These are phyloP conservation scores for Arabis hirsuta DNA, from an alignment of 345 rosid genomes.

Conservation along the genomic window DNA sequence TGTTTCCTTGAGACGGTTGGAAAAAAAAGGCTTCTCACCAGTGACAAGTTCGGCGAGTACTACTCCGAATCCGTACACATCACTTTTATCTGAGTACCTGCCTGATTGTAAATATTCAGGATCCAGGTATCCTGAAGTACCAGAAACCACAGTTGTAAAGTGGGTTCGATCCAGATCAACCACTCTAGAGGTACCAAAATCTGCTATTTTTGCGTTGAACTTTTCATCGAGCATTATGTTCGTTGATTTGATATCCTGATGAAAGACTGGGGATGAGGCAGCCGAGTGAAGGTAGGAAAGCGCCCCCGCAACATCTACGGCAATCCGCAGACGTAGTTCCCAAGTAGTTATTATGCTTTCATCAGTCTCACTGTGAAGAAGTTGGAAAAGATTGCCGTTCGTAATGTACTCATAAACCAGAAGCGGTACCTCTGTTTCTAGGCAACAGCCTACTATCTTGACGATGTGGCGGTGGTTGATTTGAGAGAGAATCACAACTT, in stretches of 20 bases:
- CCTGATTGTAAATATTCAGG: conserved; percentile 13
- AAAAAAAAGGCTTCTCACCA: conserved; percentile 12
- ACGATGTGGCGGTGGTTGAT: conserved; percentile 46
- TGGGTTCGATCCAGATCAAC: conserved; percentile 25
- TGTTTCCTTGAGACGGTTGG: neutral
- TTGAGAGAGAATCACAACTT: conserved; percentile 42
- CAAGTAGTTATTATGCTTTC: neutral
- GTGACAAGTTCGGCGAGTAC: conserved; percentile 12
- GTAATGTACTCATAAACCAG: conserved; percentile 45
- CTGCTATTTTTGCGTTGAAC: conserved; percentile 34
- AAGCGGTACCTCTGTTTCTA: conserved; percentile 47
- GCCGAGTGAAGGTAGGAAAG: conserved; percentile 42
- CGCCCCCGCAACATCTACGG: conserved; percentile 26
- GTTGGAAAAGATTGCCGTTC: conserved; percentile 44
- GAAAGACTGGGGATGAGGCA: neutral
- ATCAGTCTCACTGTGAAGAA: conserved; percentile 26
- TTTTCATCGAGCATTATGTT: conserved; percentile 13
- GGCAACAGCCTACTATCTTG: conserved; percentile 46
- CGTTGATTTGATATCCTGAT: conserved; percentile 17
- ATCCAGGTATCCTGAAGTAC: conserved; percentile 14
- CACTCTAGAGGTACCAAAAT: conserved; percentile 57
- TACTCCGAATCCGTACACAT: conserved; percentile 21
- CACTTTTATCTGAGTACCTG: conserved; percentile 3
- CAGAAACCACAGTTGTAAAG: conserved; percentile 4
- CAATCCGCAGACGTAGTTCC: conserved; percentile 42